Conservation (phyloP, 371 early-diverging fungal species). For the Polyrhizophydium stewartii region DNA sequence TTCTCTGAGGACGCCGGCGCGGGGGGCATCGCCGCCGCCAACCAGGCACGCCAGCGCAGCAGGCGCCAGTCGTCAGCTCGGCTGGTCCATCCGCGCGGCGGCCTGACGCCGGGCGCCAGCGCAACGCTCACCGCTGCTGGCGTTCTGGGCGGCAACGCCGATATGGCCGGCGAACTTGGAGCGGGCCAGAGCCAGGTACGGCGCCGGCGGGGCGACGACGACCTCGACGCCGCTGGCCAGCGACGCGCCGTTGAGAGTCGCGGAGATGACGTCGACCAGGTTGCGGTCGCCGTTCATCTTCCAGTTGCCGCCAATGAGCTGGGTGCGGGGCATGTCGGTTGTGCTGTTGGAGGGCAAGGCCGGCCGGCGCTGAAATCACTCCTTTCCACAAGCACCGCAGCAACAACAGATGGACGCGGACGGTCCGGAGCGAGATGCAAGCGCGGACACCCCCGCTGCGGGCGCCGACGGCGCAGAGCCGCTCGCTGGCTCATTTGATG, state of each 20-base stretch:
- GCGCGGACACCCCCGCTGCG: too few species aligned
- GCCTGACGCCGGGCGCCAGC: too few species aligned
- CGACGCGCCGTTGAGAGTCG: slow-evolving; percentile 64
- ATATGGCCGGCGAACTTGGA: slow-evolving; percentile 71
- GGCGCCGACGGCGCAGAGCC: too few species aligned
- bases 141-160: slow-evolving; percentile 96
- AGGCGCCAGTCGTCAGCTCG: too few species aligned
- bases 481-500: too few species aligned
- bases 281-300: slow-evolving; percentile 92
- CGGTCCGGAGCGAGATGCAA: too few species aligned
- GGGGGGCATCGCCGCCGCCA: neutral
- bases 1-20: slow-evolving; percentile 34
- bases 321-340: neutral
- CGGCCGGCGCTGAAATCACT: too few species aligned
- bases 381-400: too few species aligned
- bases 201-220: slow-evolving; percentile 95
- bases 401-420: too few species aligned
- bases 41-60: too few species aligned
- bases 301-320: slow-evolving; percentile 72
- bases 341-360: too few species aligned
- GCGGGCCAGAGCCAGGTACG: slow-evolving; percentile 85
- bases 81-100: neutral
- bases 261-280: slow-evolving; percentile 68
- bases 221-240: slow-evolving; percentile 57
- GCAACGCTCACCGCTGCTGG: slow-evolving; percentile 25